A percentile compares a stretch with the other conserved stretches of the same genome.
phyloP scores from a whole-genome alignment of 257 asterid species.

The Rehmannia glutinosa region DNA sequence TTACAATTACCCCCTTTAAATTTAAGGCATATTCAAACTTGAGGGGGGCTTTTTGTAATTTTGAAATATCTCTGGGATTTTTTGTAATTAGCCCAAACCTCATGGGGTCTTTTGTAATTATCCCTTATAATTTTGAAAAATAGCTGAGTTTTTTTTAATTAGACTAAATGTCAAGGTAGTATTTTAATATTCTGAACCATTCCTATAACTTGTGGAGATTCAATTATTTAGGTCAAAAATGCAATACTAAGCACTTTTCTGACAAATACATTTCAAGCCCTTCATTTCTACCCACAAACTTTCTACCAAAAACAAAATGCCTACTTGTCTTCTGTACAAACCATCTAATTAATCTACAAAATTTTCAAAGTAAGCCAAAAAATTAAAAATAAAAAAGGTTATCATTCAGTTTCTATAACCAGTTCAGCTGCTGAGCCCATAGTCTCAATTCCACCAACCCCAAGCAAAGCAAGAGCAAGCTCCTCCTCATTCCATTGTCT shows the following conservation, averaged over 20 bases:
- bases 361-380: conserved; percentile 11
- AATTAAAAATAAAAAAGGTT: conserved; percentile 6
- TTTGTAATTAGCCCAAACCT: no score
- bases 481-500: conserved; percentile 68
- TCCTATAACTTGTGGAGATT: no score
- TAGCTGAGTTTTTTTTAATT: no score
- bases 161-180: no score
- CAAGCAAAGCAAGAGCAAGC: conserved; percentile 75
- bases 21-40: no score
- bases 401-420: conserved; percentile 40
- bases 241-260: background rate
- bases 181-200: no score
- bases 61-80: no score
- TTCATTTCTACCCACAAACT: conserved; percentile 7
- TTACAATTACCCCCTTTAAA: no score
- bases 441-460: conserved; percentile 63
- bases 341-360: conserved; percentile 39
- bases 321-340: conserved; percentile 16
- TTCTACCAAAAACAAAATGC: conserved; percentile 17
- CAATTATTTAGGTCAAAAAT: background rate
- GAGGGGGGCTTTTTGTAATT: no score
- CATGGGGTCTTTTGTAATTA: no score
- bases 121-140: no score
- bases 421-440: conserved; percentile 87
- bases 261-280: background rate